Evolutionary conservation across 2,329 filamentous ascomycete species (phyloP).

Genomic region (Lasiodiplodia hormozganensis): DNA sequence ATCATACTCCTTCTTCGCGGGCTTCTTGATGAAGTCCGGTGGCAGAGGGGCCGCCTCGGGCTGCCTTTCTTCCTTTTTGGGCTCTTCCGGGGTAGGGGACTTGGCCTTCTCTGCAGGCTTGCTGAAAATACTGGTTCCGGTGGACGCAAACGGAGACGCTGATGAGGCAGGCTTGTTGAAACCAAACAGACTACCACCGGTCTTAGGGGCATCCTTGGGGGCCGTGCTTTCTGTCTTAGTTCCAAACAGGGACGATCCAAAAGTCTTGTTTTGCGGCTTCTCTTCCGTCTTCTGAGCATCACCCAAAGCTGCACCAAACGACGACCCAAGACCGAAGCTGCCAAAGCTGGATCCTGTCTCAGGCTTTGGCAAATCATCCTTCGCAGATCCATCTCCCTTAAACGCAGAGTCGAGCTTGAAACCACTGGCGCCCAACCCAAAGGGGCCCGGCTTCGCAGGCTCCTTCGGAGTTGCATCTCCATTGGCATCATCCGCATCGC

Average conservation of each 20-base stretch:
- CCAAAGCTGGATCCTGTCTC: slow-evolving; percentile 43
- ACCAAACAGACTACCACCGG: slow-evolving; percentile 8
- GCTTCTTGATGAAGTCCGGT: slow-evolving; percentile 40
- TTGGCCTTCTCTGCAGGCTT: slow-evolving; percentile 19
- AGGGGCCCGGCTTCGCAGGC: slow-evolving; percentile 36
- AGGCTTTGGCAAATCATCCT: slow-evolving; percentile 64
- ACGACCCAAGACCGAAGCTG: slow-evolving; percentile 66
- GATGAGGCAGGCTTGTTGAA: slow-evolving; percentile 4
- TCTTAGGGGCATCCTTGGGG: slow-evolving; percentile 6
- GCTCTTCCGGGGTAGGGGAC: slow-evolving; percentile 22
- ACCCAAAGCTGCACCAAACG: slow-evolving; percentile 66
- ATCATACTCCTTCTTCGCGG: slow-evolving; percentile 36
- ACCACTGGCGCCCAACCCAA: slow-evolving; percentile 46
- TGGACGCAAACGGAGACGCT: slow-evolving; percentile 2
- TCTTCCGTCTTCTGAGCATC: slow-evolving; percentile 46
- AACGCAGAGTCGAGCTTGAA: slow-evolving; percentile 75
- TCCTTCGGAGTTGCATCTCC: slow-evolving; percentile 28
- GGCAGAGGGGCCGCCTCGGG: slow-evolving; percentile 49
- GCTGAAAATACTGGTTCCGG: slow-evolving; percentile 8
- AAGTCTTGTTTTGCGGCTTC: slow-evolving; percentile 44
- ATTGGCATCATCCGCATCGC: slow-evolving; percentile 36
- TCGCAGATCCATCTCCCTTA: slow-evolving; percentile 67
- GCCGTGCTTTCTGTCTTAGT: slow-evolving; percentile 7
- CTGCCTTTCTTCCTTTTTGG: slow-evolving; percentile 31
- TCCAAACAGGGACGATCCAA: slow-evolving; percentile 14